phyloP scores from a whole-genome alignment of 257 asterid species.

The Prunella vulgaris region DNA sequence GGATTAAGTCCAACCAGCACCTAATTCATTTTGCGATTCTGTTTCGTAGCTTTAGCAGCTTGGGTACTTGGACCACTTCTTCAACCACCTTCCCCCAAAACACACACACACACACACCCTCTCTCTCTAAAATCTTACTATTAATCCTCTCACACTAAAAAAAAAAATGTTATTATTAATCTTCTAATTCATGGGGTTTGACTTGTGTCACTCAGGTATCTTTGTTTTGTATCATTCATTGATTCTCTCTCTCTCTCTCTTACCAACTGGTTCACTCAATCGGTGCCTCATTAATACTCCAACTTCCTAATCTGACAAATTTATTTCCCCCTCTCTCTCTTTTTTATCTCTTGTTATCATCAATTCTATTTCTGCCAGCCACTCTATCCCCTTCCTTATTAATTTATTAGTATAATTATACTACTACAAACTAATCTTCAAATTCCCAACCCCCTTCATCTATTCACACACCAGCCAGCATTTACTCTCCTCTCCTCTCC shows the following conservation, averaged over 20 bases:
- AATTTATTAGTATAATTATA: too few relatives aligned
- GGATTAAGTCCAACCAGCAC: slow-evolving; percentile 17
- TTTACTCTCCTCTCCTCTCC: not conserved
- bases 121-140: too few relatives aligned
- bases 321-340: not conserved
- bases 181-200: not conserved
- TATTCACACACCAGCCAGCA: too few relatives aligned
- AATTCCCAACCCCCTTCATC: not conserved
- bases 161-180: too few relatives aligned
- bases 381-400: too few relatives aligned
- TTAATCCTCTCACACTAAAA: too few relatives aligned
- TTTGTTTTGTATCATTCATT: not conserved
- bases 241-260: slow-evolving; percentile 26
- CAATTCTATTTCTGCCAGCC: not conserved
- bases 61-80: slow-evolving; percentile 16
- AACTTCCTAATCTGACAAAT: not conserved
- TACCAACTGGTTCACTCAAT: slow-evolving; percentile 41
- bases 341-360: not conserved
- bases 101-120: too few relatives aligned
- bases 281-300: slow-evolving; percentile 52
- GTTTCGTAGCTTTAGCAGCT: too few relatives aligned
- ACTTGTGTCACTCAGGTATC: not conserved
- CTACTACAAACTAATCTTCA: too few relatives aligned
- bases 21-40: too few relatives aligned
- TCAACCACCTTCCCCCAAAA: not conserved